phyloP scores from a whole-genome alignment of 306 rosid species.

The Dryas octopetala region DNA sequence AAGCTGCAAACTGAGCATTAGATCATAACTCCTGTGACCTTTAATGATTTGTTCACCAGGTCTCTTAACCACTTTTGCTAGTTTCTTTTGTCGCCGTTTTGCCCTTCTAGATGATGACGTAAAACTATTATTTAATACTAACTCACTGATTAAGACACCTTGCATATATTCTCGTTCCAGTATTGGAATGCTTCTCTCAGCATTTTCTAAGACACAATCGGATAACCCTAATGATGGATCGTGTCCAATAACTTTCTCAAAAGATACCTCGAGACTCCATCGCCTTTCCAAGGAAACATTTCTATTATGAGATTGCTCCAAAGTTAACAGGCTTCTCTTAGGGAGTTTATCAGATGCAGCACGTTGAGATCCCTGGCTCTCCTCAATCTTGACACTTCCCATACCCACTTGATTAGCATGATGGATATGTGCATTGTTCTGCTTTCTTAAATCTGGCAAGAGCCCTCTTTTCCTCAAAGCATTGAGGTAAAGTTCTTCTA shows the following conservation, averaged over 20 bases:
- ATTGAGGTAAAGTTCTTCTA: slow-evolving; percentile 83
- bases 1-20: slow-evolving; percentile 98
- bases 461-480: slow-evolving; percentile 95
- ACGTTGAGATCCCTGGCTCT: slow-evolving; percentile 54
- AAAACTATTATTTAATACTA: slow-evolving; percentile 71
- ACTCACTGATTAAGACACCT: slow-evolving; percentile 92
- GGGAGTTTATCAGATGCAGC: slow-evolving; percentile 56
- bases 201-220: slow-evolving; percentile 53
- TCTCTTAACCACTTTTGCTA: slow-evolving; percentile 71
- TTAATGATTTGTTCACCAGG: slow-evolving; percentile 96
- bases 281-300: slow-evolving; percentile 93
- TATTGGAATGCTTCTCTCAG: slow-evolving; percentile 52
- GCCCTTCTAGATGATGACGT: slow-evolving; percentile 60
- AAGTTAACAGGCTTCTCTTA: slow-evolving; percentile 66
- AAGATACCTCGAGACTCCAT: slow-evolving; percentile 97
- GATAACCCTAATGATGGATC: slow-evolving; percentile 50
- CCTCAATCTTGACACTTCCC: slow-evolving; percentile 58
- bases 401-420: slow-evolving; percentile 71
- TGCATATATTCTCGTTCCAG: slow-evolving; percentile 97
- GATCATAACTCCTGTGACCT: slow-evolving; percentile 95
- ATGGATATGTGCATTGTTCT: slow-evolving; percentile 74
- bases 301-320: slow-evolving; percentile 70
- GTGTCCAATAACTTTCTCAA: slow-evolving; percentile 78
- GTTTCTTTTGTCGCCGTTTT: slow-evolving; percentile 65
- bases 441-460: slow-evolving; percentile 83